phyloP scores from a whole-genome alignment of 1,139 yeast species.

The Geotrichum reessii region DNA sequence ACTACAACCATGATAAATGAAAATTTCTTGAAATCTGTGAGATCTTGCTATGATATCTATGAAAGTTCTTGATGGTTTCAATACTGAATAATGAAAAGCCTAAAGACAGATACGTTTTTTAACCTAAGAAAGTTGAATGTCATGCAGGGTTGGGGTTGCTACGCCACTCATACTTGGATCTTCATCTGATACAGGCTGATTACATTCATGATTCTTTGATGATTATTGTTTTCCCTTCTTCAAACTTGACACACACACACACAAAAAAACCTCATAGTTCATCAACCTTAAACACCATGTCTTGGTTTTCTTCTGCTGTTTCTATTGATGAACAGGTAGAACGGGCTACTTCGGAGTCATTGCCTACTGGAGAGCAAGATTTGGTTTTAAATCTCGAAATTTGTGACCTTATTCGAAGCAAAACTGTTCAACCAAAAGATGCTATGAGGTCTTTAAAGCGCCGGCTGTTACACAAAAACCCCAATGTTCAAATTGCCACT shows the following conservation, averaged over 20 bases:
- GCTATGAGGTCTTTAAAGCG: conserved; percentile 81
- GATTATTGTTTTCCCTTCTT: background rate
- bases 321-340: conserved; percentile 61
- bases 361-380: conserved; percentile 89
- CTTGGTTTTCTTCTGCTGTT: conserved; percentile 56
- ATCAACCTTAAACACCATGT: conserved; percentile 22
- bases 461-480: conserved; percentile 59
- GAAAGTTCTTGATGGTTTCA: background rate
- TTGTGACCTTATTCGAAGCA: conserved; percentile 81
- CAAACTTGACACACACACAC: background rate
- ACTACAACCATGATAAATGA: conserved; percentile 16
- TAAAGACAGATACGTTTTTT: no score
- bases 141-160: conserved; percentile 3
- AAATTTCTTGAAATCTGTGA: background rate
- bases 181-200: background rate
- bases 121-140: background rate
- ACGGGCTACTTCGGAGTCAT: conserved; percentile 80
- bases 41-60: background rate
- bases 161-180: background rate
- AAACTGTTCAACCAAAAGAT: conserved; percentile 73
- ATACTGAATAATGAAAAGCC: background rate
- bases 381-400: conserved; percentile 74
- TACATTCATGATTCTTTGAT: background rate
- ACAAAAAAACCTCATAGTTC: background rate
- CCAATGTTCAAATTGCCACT: conserved; percentile 70